Evolutionary conservation across 495 filamentous ascomycete genomes (phyloP), one percentile per base, ranked within the genome.

Genomic region (Penicillium ochrochloron): DNA sequence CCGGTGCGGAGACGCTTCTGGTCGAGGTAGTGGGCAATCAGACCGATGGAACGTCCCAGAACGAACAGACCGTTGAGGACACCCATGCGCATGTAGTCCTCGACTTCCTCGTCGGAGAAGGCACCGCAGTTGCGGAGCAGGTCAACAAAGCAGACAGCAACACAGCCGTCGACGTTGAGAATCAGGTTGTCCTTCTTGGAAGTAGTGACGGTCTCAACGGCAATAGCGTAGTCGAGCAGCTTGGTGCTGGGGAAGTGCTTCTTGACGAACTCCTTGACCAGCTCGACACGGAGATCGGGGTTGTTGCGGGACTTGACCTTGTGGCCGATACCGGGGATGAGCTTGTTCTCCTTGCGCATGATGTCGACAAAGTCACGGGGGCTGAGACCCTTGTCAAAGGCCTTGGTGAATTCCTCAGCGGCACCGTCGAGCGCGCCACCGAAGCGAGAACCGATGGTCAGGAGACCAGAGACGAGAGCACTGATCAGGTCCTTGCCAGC

Each of bases 101-200:
- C 78, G 23, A 80, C 75, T 69, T 91, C 88, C 62, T 84, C 81
- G 33, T 76, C 57, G 55, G 78, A 80, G 88, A 99, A 99, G 60
- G 95, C 95, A 81, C 95, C 95, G 76, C 93, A 97, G 88, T 97
- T 94, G 80, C 96, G 91, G 80, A 99, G 86, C 65, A 99, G 82
- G 70, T 99, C 95, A 61, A 99, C 93, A 79, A 99, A 99, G 88
- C 94, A 98, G 74, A 99, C 95, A 68, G 95, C 95, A 69, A 99
- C 88, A 78, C 92, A 96, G 66, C 95, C 95, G 77, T 99, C 95
- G 59, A 99, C 95, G 85, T 99, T 99, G 66, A 99, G 90, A 71
- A 99, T 99, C 62, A 99, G 88, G 86, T 98, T 99, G 83, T 99
- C 95, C 87, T 99, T 99, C 90, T 99, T 99, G 67, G 93, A 97